Base-by-base conservation (phyloP, 768 basidiomycete genomes). In the Phaeotremella skinneri region DNA sequence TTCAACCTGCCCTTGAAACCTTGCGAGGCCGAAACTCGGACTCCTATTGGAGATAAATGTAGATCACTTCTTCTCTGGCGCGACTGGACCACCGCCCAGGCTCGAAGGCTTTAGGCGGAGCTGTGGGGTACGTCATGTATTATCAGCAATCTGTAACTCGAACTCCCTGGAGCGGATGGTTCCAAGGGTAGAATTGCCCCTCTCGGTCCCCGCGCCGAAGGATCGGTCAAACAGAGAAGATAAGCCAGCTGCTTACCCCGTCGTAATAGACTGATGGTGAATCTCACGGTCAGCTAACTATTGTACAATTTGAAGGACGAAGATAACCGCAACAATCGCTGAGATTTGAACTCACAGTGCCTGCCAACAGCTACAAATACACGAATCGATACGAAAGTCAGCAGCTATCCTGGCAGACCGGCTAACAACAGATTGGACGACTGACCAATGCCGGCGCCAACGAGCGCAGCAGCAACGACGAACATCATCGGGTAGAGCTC, bases 401-500 rank as follows among this genome's bases (percentile, higher is more conserved):
- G 27, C 51, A 17, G 2, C 11, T 14, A 49, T 30, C 3, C 29
- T 31, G 31, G 42, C 17, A 25, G 17, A 9, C n/a, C 17, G 17
- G 34, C 34, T 17, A 17, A 7, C 34, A 6, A 13, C 43, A 14
- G 43, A 45, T 45, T 7, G 20, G 21, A 23, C 21, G 27, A 64
- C 72, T 59, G 34, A 74, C 72, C 75, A 50, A 74, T 59, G 16
- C 53, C 62, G 25, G 69, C 75, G 32, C 75, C 75, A 52, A 68
- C 63, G 57, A 68, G 62, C 25, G 71, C 75, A 41, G 70, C 73
- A 37, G 58, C 67, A 14, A 74, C 73, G 51, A 73, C 67, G 49
- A 74, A 69, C 14, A 64, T 68, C 67, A 76, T 76, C 23, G 75
- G 75, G 65, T 76, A 76, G 29, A 76, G 71, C 62, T 76, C 75